Percentiles rank a stretch among this genome's conserved stretches.
phyloP scores from a whole-genome alignment of 805 yeast species.

The Barnettozyma populi region DNA sequence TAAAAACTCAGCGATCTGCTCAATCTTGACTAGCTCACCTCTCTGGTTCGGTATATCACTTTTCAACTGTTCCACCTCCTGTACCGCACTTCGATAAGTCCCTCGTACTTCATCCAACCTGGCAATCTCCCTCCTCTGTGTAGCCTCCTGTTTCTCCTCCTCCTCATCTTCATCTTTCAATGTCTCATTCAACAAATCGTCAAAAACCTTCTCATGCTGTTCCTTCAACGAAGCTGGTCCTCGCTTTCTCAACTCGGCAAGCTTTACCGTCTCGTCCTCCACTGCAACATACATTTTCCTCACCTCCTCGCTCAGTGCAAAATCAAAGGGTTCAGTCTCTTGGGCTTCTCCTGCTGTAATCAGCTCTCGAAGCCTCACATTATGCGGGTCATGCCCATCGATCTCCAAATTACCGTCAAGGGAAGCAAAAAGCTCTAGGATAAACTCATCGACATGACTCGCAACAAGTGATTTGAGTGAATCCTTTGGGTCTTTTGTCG shows the following conservation, averaged over 20 bases:
- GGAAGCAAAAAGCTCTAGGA: slow-evolving; percentile 51
- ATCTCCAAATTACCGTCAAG: slow-evolving; percentile 50
- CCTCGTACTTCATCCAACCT: slow-evolving; percentile 10
- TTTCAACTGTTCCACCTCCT: slow-evolving; percentile 11
- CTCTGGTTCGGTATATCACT: slow-evolving; percentile 25
- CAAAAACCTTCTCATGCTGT: slow-evolving; percentile 32
- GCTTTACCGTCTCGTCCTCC: slow-evolving; percentile 55
- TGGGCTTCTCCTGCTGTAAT: slow-evolving; percentile 4
- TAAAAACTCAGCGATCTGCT: slow-evolving; percentile 23
- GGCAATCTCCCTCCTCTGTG: slow-evolving; percentile 6
- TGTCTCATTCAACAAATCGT: not conserved
- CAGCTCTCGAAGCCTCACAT: slow-evolving; percentile 11
- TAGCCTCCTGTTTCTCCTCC: slow-evolving; percentile 2
- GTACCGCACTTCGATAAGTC: slow-evolving; percentile 15
- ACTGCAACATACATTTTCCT: slow-evolving; percentile 52
- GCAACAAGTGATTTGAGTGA: slow-evolving; percentile 42
- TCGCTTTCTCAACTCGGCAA: slow-evolving; percentile 49
- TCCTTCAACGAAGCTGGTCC: slow-evolving; percentile 40
- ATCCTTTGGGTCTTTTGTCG: slow-evolving; percentile 34
- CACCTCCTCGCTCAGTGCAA: slow-evolving; percentile 52
- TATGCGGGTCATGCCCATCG: slow-evolving; percentile 39
- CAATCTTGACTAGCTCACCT: slow-evolving; percentile 24
- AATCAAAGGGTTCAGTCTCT: slow-evolving; percentile 67
- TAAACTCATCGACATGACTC: slow-evolving; percentile 37
- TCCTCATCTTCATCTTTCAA: slow-evolving; percentile 1